phyloP scores from a whole-genome alignment of 2,329 filamentous ascomycete species.

The Colletotrichum graminicola region DNA sequence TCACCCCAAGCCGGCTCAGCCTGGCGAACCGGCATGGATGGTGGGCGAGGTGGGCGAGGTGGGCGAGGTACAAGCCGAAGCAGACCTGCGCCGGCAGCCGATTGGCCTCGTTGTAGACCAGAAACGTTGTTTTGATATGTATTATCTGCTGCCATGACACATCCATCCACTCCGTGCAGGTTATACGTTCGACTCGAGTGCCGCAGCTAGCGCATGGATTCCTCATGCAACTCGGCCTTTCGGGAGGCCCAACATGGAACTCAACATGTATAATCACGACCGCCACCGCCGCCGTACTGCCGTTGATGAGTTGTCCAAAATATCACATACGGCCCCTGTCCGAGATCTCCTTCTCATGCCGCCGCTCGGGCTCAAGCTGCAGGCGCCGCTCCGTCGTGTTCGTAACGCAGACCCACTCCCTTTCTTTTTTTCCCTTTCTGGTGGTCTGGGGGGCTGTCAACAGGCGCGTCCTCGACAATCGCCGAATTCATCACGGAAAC shows the following conservation, averaged over 20 bases:
- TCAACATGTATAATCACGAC: conserved; percentile 24
- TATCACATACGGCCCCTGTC: conserved; percentile 31
- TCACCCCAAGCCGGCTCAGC: not conserved
- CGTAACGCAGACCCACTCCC: conserved; percentile 12
- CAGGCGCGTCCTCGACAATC: not conserved
- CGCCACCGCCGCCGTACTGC: conserved; percentile 17
- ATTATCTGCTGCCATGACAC: conserved; percentile 25
- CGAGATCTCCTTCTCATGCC: conserved; percentile 30
- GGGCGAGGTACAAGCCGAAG: conserved; percentile 10
- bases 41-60: conserved; percentile 14
- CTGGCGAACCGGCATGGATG: not conserved
- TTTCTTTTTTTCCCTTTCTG: conserved; percentile 1
- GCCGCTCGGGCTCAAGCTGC: conserved; percentile 22
- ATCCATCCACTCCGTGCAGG: conserved; percentile 6
- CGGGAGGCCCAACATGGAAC: conserved; percentile 16
- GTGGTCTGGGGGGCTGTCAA: not conserved
- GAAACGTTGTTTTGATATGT: conserved; percentile 25
- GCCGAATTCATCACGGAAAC: conserved; percentile 19
- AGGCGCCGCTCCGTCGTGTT: conserved; percentile 26
- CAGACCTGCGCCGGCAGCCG: conserved; percentile 1
- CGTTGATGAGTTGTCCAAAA: conserved; percentile 41
- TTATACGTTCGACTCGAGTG: conserved; percentile 22
- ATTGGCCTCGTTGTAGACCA: not conserved
- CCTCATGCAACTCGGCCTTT: conserved; percentile 36
- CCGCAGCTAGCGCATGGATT: conserved; percentile 32